These are phyloP conservation scores for Nakazawaea anatomiae DNA, from an alignment of 805 yeast species.

Conservation along the genomic window DNA sequence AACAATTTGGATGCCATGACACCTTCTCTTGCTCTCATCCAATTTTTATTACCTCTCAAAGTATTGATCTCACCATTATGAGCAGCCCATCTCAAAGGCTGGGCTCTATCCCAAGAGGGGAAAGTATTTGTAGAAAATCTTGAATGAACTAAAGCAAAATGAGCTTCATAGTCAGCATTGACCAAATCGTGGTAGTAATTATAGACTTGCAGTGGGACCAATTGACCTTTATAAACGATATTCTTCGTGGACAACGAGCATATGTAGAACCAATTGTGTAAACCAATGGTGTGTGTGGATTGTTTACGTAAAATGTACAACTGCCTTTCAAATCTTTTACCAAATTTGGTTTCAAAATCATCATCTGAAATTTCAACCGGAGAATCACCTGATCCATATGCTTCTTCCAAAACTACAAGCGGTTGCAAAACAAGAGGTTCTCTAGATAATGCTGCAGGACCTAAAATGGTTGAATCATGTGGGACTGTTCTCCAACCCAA, in stretches of 20 bases:
- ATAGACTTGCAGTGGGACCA: conserved; percentile 95
- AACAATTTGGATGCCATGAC: conserved; percentile 83
- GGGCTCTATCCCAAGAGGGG: conserved; percentile 99
- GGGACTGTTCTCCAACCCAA: conserved; percentile 96
- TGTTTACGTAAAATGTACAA: conserved; percentile 84
- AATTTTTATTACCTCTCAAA: conserved; percentile 93
- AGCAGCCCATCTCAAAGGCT: conserved; percentile 95
- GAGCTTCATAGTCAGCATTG: conserved; percentile 89
- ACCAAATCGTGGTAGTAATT: conserved; percentile 89
- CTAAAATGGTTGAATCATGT: conserved; percentile 87
- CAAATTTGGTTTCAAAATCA: conserved; percentile 51
- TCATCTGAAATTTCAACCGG: conserved; percentile 36
- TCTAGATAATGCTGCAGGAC: conserved; percentile 90
- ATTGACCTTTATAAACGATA: conserved; percentile 96
- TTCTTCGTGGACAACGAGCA: conserved; percentile 85
- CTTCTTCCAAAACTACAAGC: conserved; percentile 63
- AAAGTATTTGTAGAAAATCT: conserved; percentile 97
- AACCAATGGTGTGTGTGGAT: conserved; percentile 83
- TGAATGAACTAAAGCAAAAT: conserved; percentile 94
- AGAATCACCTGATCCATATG: conserved; percentile 32
- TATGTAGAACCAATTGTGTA: conserved; percentile 96
- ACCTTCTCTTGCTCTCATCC: conserved; percentile 99
- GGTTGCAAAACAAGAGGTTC: conserved; percentile 94
- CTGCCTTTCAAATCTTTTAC: conserved; percentile 71
- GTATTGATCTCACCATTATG: conserved; percentile 99